Base-by-base conservation (phyloP, 495 filamentous ascomycete genomes). In the Cercophora sp. region DNA sequence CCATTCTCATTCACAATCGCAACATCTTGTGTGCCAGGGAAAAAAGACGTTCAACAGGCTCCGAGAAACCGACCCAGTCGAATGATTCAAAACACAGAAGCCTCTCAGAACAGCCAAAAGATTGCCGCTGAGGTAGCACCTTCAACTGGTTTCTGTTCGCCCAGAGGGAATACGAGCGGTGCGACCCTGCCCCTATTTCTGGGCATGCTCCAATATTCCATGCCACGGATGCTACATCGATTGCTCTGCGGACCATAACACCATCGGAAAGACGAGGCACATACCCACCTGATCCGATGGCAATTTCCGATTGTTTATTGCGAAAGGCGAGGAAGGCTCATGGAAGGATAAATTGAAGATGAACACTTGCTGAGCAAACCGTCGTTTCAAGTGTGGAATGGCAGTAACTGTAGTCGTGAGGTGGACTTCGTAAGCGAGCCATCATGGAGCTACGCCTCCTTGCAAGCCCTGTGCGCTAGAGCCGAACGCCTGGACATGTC, bases 291-390 rank as follows among this genome's bases (percentile, higher is more conserved):
- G 8, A 32, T 4, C 35, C 35, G 24, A 34, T 26, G 24, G 6
- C 39, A 50, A 50, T 40, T 39, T 50, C 32, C 32, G 48, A 40
- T 35, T 16, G 26, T n/a, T n/a, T n/a, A n/a, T n/a, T n/a, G n/a
- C n/a, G n/a, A n/a, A n/a, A n/a, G n/a, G n/a, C n/a, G n/a, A n/a
- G n/a, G n/a, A n/a, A n/a, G n/a, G n/a, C n/a, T n/a, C n/a, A n/a
- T n/a, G n/a, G n/a, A n/a, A n/a, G n/a, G n/a, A n/a, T n/a, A n/a
- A n/a, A n/a, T n/a, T n/a, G n/a, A n/a, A n/a, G n/a, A n/a, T n/a
- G n/a, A n/a, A n/a, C n/a, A n/a, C n/a, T n/a, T n/a, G n/a, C n/a
- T n/a, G n/a, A n/a, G n/a, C n/a, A n/a, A n/a, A n/a, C n/a, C n/a
- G n/a, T n/a, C n/a, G n/a, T n/a, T n/a, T n/a, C n/a, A n/a, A n/a